A percentile compares a stretch with the other conserved stretches of the same genome.
phyloP scores from a whole-genome alignment of 1,284 basidiomycete genomes.

The Gomphus sp. region DNA sequence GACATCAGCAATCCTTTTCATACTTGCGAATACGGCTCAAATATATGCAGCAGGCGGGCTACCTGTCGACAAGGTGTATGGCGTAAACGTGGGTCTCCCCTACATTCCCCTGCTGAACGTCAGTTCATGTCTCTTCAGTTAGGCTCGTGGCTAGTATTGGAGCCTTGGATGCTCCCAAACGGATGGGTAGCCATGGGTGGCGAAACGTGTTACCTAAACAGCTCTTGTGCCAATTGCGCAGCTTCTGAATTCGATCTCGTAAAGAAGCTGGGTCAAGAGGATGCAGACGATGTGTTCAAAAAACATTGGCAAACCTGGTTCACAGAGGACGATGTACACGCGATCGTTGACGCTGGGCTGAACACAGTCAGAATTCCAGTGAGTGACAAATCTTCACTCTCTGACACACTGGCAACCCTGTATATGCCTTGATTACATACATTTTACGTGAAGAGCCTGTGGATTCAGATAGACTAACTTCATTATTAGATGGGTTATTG shows the following conservation, averaged over 20 bases:
- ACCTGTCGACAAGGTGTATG: slow-evolving; percentile 41
- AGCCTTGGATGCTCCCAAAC: slow-evolving; percentile 64
- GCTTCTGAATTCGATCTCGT: slow-evolving; percentile 12
- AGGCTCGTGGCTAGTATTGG: slow-evolving; percentile 44
- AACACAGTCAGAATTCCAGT: slow-evolving; percentile 73
- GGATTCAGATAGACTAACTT: background rate
- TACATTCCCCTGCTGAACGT: background rate
- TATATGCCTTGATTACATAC: background rate
- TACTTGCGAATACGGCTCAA: background rate
- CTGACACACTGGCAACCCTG: background rate
- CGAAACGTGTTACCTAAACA: slow-evolving; percentile 26
- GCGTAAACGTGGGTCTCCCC: slow-evolving; percentile 36
- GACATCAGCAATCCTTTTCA: background rate
- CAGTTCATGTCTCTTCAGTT: slow-evolving; percentile 18
- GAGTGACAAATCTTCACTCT: slow-evolving; percentile 17
- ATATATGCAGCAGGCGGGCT: background rate
- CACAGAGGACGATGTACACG: slow-evolving; percentile 47
- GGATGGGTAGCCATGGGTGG: slow-evolving; percentile 65
- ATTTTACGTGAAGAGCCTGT: background rate
- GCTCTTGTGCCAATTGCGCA: background rate
- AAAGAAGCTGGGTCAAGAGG: slow-evolving; percentile 42
- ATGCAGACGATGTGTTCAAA: slow-evolving; percentile 51
- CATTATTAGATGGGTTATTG: slow-evolving; percentile 60
- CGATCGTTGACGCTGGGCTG: slow-evolving; percentile 43
- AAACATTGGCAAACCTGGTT: slow-evolving; percentile 72